Evolutionary conservation across 768 basidiomycete species (phyloP).

Genomic region (Amanita exitialis): DNA sequence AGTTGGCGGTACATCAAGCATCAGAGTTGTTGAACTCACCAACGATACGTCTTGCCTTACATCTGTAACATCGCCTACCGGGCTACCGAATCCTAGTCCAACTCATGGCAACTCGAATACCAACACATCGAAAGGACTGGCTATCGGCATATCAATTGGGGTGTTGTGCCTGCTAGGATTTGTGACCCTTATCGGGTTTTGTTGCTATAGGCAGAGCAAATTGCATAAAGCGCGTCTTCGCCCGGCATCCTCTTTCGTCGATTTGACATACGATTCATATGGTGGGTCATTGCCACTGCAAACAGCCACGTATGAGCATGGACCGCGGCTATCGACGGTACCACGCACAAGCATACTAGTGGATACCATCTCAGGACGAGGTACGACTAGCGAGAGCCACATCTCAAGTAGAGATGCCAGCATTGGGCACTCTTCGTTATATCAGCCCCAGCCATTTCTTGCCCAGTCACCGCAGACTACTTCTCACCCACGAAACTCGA

Average conservation of each 20-base stretch:
- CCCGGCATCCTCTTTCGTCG: neutral
- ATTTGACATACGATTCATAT: neutral
- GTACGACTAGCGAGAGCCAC: neutral
- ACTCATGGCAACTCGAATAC: neutral
- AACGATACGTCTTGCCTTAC: constrained; percentile 14
- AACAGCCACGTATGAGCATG: constrained; percentile 8
- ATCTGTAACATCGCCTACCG: constrained; percentile 2
- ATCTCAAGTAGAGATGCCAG: neutral
- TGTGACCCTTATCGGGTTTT: neutral
- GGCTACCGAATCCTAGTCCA: neutral
- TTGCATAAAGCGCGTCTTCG: neutral
- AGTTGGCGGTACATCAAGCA: constrained; percentile 15
- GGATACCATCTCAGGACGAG: neutral
- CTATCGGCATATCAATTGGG: constrained; percentile 3
- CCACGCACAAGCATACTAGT: neutral
- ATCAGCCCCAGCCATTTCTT: constrained; percentile 1
- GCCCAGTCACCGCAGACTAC: neutral
- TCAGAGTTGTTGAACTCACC: constrained; percentile 13
- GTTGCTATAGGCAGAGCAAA: neutral
- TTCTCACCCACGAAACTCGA: neutral
- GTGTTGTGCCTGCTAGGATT: neutral
- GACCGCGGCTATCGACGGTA: constrained; percentile 7
- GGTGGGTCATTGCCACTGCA: neutral
- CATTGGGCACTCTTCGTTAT: neutral
- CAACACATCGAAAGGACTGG: constrained; percentile 2